Evolutionary conservation across 2,329 filamentous ascomycete genomes (phyloP).

Genomic region (Trichoderma sp.): DNA sequence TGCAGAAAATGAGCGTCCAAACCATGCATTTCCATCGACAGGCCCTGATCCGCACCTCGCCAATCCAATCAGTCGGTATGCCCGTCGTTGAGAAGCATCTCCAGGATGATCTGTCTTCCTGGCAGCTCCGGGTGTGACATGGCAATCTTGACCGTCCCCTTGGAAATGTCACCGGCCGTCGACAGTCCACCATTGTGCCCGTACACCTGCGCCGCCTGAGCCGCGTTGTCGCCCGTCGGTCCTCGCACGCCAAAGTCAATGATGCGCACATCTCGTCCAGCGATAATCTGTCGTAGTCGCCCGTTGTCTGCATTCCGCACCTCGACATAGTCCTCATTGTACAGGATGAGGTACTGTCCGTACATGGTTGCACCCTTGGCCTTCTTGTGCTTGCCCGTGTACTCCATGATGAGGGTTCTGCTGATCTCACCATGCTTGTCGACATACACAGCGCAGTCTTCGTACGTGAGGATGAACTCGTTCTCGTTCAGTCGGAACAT

Average conservation of each 20-base stretch:
- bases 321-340: constrained; percentile 96
- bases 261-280: constrained; percentile 84
- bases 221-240: constrained; percentile 54
- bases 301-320: constrained; percentile 97
- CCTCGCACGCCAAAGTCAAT: constrained; percentile 80
- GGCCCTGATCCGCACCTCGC: neutral
- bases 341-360: constrained; percentile 87
- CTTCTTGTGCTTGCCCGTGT: constrained; percentile 81
- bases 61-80: constrained; percentile 52
- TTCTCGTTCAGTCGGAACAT: constrained; percentile 95
- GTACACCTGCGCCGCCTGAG: constrained; percentile 39
- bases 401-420: constrained; percentile 95
- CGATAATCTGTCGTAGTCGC: constrained; percentile 88
- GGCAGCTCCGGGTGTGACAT: constrained; percentile 92
- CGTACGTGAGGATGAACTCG: constrained; percentile 91
- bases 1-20: neutral
- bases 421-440: constrained; percentile 97
- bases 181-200: constrained; percentile 42
- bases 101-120: constrained; percentile 83
- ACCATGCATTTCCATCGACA: neutral
- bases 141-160: constrained; percentile 85
- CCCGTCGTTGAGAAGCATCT: constrained; percentile 89
- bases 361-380: constrained; percentile 86
- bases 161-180: constrained; percentile 51
- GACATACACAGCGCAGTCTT: constrained; percentile 95